Evolutionary conservation across 1,139 yeast genomes (phyloP).

Genomic region (Protomyces inundatus): DNA sequence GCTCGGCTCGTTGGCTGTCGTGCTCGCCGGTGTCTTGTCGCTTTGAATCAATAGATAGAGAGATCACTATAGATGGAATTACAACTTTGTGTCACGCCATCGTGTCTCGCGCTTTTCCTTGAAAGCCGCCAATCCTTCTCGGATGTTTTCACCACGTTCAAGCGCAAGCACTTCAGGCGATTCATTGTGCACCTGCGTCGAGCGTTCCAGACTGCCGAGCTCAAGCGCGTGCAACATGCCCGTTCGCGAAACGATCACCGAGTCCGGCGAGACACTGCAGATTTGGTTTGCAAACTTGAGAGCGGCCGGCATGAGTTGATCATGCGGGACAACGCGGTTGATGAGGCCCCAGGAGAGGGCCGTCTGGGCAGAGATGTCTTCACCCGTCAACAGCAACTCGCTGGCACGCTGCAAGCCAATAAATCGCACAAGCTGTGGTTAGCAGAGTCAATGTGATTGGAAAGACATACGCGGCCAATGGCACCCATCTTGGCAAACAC

Average conservation of each 20-base stretch:
- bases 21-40: background rate
- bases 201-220: constrained; percentile 32
- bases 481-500: constrained; percentile 39
- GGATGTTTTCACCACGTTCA: constrained; percentile 32
- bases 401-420: constrained; percentile 37
- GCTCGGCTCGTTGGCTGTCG: background rate
- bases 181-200: constrained; percentile 33
- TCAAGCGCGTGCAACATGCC: constrained; percentile 36
- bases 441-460: background rate
- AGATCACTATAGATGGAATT: background rate
- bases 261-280: constrained; percentile 37
- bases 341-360: constrained; percentile 38
- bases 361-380: constrained; percentile 36
- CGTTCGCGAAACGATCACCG: constrained; percentile 34
- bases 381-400: constrained; percentile 37
- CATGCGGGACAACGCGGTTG: constrained; percentile 34
- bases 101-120: constrained; percentile 35
- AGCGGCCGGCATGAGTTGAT: constrained; percentile 35
- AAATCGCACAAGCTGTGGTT: background rate
- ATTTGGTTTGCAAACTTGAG: constrained; percentile 35
- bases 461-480: constrained; percentile 37
- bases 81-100: constrained; percentile 33
- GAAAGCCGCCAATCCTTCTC: constrained; percentile 34
- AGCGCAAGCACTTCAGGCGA: constrained; percentile 31
- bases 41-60: background rate